phyloP scores from a whole-genome alignment of 176 grass and related monocot species.

The Avena insularis region DNA sequence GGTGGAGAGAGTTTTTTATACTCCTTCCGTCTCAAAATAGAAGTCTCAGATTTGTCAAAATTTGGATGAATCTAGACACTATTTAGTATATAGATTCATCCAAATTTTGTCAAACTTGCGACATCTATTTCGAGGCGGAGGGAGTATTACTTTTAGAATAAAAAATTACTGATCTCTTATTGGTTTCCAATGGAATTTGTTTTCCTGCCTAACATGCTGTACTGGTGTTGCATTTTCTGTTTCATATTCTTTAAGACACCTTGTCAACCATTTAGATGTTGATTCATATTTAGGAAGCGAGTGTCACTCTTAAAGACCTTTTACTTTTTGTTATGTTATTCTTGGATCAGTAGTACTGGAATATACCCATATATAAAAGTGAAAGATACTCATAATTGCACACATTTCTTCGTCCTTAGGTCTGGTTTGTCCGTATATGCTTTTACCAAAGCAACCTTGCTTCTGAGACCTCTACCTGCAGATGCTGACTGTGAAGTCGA shows the following conservation, averaged over 20 bases:
- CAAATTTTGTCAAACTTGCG: no score
- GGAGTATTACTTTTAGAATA: no score
- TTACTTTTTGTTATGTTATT: background rate
- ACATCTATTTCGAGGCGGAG: no score
- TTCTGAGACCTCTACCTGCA: background rate
- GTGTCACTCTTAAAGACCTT: background rate
- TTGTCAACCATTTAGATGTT: background rate
- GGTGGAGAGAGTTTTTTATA: background rate
- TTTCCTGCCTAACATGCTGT: no score
- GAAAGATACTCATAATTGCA: background rate
- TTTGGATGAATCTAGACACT: no score
- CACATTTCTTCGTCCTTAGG: background rate
- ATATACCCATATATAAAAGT: background rate
- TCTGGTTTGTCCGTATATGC: background rate
- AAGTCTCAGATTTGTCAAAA: no score
- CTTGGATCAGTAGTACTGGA: background rate
- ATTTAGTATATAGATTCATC: no score
- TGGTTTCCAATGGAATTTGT: no score
- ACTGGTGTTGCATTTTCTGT: no score
- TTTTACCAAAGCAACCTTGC: conserved; percentile 24
- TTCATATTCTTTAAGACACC: background rate
- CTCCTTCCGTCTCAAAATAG: no score
- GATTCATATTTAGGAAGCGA: background rate
- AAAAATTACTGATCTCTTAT: no score
- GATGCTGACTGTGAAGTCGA: background rate